Percentiles rank a stretch among this genome's conserved stretches.
Conservation (phyloP, 768 basidiomycete species). For the Lactifluus echinatus region DNA sequence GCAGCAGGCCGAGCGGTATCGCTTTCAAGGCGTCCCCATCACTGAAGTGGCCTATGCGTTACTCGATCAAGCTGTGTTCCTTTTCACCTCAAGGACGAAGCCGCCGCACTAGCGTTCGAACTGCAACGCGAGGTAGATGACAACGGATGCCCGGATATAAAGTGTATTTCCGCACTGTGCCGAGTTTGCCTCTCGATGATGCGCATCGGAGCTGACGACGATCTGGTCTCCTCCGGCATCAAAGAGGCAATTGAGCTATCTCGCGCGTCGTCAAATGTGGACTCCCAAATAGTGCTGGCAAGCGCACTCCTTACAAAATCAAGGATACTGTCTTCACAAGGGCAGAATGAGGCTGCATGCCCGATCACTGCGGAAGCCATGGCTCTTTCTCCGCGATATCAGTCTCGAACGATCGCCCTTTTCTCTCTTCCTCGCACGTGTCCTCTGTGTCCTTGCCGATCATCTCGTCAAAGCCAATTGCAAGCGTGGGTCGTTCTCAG, state of each 20-base stretch:
- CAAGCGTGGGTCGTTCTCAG: not conserved
- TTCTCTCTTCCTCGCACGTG: slow-evolving; percentile 7
- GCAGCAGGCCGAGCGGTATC: no score
- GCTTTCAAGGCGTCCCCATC: not conserved
- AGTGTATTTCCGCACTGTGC: not conserved
- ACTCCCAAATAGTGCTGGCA: not conserved
- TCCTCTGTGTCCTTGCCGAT: not conserved
- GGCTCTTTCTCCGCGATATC: not conserved
- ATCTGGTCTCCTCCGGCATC: not conserved
- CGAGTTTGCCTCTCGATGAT: not conserved
- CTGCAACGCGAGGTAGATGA: not conserved
- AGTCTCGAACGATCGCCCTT: not conserved
- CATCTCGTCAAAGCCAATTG: slow-evolving; percentile 2
- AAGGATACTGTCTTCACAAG: not conserved
- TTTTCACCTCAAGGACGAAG: not conserved
- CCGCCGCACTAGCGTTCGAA: slow-evolving; percentile 1
- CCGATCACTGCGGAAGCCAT: not conserved
- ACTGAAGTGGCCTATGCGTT: not conserved
- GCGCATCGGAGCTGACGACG: not conserved
- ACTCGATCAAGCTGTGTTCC: not conserved
- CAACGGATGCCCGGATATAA: not conserved
- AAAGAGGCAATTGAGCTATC: not conserved
- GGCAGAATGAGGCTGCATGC: not conserved
- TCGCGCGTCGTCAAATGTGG: not conserved
- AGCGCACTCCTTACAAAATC: slow-evolving; percentile 10